A percentile compares a stretch with the other conserved stretches of the same genome.
Evolutionary conservation across 2,329 filamentous ascomycete genomes (phyloP).

Genomic region (Scortechinia acanthostroma): DNA sequence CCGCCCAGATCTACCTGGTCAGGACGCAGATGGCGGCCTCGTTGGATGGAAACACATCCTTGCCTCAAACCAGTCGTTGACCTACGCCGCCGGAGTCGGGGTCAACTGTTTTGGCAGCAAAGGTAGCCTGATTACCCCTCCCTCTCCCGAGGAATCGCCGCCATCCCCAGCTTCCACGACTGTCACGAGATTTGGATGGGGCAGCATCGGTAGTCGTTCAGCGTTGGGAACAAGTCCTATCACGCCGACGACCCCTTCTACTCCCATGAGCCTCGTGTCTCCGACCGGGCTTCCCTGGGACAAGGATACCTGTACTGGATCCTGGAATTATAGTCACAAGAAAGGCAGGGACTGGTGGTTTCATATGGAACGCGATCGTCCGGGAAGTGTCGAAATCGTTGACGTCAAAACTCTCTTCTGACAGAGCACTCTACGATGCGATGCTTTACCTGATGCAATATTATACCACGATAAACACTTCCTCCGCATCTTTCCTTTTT

Average conservation of each 20-base stretch:
- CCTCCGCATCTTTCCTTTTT: too few relatives aligned
- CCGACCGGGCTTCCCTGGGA: constrained; percentile 19
- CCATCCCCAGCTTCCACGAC: background rate
- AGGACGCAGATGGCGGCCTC: constrained; percentile 30
- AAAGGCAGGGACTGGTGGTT: constrained; percentile 31
- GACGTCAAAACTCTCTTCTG: constrained; percentile 22
- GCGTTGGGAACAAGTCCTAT: constrained; percentile 3
- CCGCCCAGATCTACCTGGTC: constrained; percentile 26
- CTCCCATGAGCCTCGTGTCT: constrained; percentile 4
- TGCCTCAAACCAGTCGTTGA: constrained; percentile 24
- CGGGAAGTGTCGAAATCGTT: constrained; percentile 17
- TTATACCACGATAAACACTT: too few relatives aligned
- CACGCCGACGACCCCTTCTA: constrained; percentile 9
- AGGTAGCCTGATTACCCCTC: constrained; percentile 9
- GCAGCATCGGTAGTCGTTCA: background rate
- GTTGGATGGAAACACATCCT: constrained; percentile 32
- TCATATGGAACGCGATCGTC: constrained; percentile 30
- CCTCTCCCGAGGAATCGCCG: constrained; percentile 3
- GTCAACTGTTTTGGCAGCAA: constrained; percentile 19
- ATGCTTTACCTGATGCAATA: too few relatives aligned
- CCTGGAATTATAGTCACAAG: constrained; percentile 28
- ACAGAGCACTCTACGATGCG: too few relatives aligned
- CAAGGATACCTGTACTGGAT: constrained; percentile 29
- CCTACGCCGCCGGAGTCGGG: constrained; percentile 21
- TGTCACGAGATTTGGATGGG: background rate